Base-by-base conservation (phyloP, 257 asterid genomes). In the Capsicum pubescens region DNA sequence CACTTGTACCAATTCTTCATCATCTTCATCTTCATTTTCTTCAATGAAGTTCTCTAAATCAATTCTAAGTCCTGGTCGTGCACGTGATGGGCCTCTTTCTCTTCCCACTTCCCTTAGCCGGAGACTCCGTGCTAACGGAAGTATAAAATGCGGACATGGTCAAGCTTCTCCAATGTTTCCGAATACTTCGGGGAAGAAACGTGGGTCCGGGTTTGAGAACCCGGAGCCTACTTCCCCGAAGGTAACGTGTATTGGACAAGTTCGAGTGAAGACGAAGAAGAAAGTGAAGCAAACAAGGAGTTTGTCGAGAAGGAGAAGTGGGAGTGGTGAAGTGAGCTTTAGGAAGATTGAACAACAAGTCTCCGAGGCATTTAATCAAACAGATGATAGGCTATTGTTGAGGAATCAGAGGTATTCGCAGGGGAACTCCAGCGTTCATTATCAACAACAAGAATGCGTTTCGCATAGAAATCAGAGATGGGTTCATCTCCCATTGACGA, bases 211-310 rank as follows among this genome's bases (percentile, higher is more conserved):
- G 1, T 93, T 90, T 48, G 99, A 97, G 10, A 95, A 93, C 86
- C 98, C 97, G 0, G 99, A 95, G 79, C 99, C 98, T 0, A 91
- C 99, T 86, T 97, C 99, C 0, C 99, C 99, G 0, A 97, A 97
- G 70, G 99, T 97, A 10, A 97, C 99, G 16, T 97, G 98, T 88
- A 97, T 97, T 55, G 99, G 99, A 3, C 98, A 95, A 32, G 98
- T 97, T 2, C 88, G 99, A 12, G 99, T 97, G 32, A 97, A 97
- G 87, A 90, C 95, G 16, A 96, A 93, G 95, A 94, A 92, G 52
- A 94, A 92, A 79, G 93, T 83, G 35, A 90, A 90, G 85, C 97
- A 92, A 32, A 87, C 86, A 6, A 84, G 98, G 56, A 92, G 93
- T 76, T 89, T 94, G 48, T 96, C 99, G 5, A 86, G 85, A 7